These are phyloP conservation scores for Aspergillus sclerotioniger DNA, from an alignment of 495 filamentous ascomycete genomes.

Conservation along the genomic window DNA sequence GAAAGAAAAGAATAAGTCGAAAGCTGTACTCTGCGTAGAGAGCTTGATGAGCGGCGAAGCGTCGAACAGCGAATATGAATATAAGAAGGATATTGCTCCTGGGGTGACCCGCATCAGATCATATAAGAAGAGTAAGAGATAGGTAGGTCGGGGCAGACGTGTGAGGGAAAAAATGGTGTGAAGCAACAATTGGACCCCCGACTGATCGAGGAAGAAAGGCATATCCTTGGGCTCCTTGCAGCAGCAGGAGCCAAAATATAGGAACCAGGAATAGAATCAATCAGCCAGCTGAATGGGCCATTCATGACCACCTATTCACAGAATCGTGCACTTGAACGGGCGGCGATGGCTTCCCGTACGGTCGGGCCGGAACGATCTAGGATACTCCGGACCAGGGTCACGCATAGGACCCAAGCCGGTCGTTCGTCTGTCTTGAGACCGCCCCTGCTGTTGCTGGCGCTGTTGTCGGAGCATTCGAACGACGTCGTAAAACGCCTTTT, in stretches of 20 bases:
- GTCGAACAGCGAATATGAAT: conserved; percentile 24
- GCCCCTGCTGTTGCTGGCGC: conserved; percentile 55
- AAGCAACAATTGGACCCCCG: neutral
- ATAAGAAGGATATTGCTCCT: conserved; percentile 19
- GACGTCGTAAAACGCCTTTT: conserved; percentile 98
- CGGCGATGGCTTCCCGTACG: conserved; percentile 37
- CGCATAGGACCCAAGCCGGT: conserved; percentile 29
- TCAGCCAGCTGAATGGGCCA: conserved; percentile 20
- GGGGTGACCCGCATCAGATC: conserved; percentile 19
- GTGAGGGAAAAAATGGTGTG: conserved; percentile 6
- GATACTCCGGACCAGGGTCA: conserved; percentile 44
- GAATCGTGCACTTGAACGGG: conserved; percentile 39
- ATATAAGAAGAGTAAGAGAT: conserved; percentile 10
- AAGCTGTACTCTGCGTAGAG: conserved; percentile 11
- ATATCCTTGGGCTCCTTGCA: conserved; percentile 2
- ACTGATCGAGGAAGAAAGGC: neutral
- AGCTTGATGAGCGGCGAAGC: conserved; percentile 13
- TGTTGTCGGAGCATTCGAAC: conserved; percentile 85
- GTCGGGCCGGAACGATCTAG: conserved; percentile 43
- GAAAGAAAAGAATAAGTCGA: conserved; percentile 7
- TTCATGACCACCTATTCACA: conserved; percentile 28
- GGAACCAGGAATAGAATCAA: neutral
- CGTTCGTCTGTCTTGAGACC: conserved; percentile 40
- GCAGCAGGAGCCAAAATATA: neutral
- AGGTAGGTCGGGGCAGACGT: neutral